Evolutionary conservation across 805 yeast genomes (phyloP).

Genomic region (Candida ficus): DNA sequence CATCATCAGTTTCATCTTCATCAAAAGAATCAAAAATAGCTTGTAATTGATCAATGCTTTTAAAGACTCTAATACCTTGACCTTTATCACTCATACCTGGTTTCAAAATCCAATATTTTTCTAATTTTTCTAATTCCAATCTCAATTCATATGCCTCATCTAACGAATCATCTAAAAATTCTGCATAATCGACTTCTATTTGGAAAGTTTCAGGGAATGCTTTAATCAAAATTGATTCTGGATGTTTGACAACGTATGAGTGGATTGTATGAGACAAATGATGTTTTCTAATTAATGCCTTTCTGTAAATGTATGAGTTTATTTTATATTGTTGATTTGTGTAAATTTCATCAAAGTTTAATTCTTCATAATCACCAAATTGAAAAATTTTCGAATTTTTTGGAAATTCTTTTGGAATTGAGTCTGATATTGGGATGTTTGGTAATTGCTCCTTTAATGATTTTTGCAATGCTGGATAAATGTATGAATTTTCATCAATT

Average conservation of each 20-base stretch:
- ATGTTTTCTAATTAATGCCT: conserved; percentile 88
- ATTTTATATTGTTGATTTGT: conserved; percentile 47
- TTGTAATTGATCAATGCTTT: conserved; percentile 74
- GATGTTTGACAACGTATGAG: conserved; percentile 68
- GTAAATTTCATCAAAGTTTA: conserved; percentile 65
- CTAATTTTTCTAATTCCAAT: conserved; percentile 61
- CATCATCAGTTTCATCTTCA: conserved; percentile 61
- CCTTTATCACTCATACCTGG: conserved; percentile 98
- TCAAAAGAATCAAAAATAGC: conserved; percentile 81
- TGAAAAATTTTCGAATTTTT: conserved; percentile 47
- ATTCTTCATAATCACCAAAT: conserved; percentile 85
- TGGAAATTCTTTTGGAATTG: background rate
- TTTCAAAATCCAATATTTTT: conserved; percentile 79
- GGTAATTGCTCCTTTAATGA: conserved; percentile 32
- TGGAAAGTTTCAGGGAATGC: conserved; percentile 75
- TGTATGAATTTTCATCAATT: conserved; percentile 32
- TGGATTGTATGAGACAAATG: conserved; percentile 82
- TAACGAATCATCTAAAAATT: conserved; percentile 86
- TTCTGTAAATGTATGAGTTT: conserved; percentile 82
- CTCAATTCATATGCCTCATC: conserved; percentile 90
- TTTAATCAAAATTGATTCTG: conserved; percentile 49
- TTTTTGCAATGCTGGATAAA: conserved; percentile 32
- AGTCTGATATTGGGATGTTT: conserved; percentile 16
- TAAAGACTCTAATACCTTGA: conserved; percentile 86
- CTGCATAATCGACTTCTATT: conserved; percentile 91